These are phyloP conservation scores for Naematelia encephala DNA, from an alignment of 768 basidiomycete species.

Conservation along the genomic window DNA sequence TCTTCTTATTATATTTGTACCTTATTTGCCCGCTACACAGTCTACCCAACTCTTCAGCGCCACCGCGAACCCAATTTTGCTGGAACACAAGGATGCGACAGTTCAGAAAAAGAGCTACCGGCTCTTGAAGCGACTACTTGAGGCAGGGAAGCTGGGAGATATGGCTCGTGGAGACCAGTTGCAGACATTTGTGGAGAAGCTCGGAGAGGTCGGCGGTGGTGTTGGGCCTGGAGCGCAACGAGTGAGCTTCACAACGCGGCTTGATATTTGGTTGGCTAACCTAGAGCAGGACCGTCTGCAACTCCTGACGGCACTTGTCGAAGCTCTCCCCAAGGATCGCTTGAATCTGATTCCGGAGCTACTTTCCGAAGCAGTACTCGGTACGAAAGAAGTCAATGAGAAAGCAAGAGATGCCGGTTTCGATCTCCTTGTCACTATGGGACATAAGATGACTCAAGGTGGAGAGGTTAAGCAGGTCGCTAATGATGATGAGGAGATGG, in stretches of 20 bases:
- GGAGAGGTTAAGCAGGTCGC: constrained; percentile 70
- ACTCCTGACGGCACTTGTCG: constrained; percentile 67
- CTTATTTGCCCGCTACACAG: constrained; percentile 65
- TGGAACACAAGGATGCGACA: constrained; percentile 74
- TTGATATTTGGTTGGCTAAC: background rate
- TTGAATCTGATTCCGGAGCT: constrained; percentile 82
- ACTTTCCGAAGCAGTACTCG: constrained; percentile 89
- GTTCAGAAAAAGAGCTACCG: constrained; percentile 96
- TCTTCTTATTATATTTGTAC: constrained; percentile 77
- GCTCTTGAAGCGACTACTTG: constrained; percentile 70
- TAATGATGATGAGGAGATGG: constrained; percentile 54
- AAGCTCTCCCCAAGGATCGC: constrained; percentile 63
- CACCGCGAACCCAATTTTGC: constrained; percentile 65
- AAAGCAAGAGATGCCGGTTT: constrained; percentile 85
- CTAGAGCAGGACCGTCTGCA: constrained; percentile 70
- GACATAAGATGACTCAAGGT: constrained; percentile 80
- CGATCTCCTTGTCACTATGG: constrained; percentile 86
- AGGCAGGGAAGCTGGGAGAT: constrained; percentile 58
- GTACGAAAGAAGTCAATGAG: constrained; percentile 95
- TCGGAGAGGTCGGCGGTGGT: constrained; percentile 65
- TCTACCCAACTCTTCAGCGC: constrained; percentile 64
- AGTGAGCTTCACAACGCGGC: constrained; percentile 52
- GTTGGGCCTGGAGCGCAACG: constrained; percentile 83
- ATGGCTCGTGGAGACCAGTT: constrained; percentile 48
- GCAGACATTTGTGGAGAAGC: constrained; percentile 62